These are phyloP conservation scores for Penicillium manginii DNA, from an alignment of 495 filamentous ascomycete species.

Conservation along the genomic window DNA sequence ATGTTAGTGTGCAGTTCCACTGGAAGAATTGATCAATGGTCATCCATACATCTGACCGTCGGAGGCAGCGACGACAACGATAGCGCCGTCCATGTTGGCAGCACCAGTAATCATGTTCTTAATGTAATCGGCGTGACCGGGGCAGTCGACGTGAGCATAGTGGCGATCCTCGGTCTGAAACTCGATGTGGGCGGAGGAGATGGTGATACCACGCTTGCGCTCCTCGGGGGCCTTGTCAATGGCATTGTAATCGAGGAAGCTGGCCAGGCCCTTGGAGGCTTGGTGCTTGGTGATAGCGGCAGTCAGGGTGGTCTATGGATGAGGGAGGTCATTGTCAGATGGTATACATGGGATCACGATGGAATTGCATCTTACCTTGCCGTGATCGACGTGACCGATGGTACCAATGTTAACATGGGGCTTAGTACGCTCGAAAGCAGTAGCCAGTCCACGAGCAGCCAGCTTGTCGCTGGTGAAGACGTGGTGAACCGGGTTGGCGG, in stretches of 20 bases:
- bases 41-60: constrained; percentile 90
- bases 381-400: constrained; percentile 99
- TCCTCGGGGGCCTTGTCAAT: constrained; percentile 99
- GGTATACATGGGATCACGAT: constrained; percentile 17
- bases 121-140: constrained; percentile 99
- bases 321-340: constrained; percentile 26
- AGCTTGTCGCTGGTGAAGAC: constrained; percentile 69
- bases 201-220: constrained; percentile 99
- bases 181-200: constrained; percentile 97
- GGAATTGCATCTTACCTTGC: constrained; percentile 69
- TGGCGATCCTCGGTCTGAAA: constrained; percentile 89
- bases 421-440: constrained; percentile 86
- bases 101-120: constrained; percentile 99
- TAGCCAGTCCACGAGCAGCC: constrained; percentile 71
- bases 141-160: constrained; percentile 99
- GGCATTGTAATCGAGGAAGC: constrained; percentile 92
- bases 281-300: constrained; percentile 98
- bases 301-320: constrained; percentile 87
- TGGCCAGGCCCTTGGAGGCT: constrained; percentile 88
- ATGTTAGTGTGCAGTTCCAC: constrained; percentile 25
- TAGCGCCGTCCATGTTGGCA: constrained; percentile 95
- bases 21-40: background rate
- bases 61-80: constrained; percentile 97
- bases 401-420: constrained; percentile 99
- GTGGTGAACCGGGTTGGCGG: constrained; percentile 70